phyloP scores from a whole-genome alignment of 1,139 yeast species.

The Debaryomyces sp. region DNA sequence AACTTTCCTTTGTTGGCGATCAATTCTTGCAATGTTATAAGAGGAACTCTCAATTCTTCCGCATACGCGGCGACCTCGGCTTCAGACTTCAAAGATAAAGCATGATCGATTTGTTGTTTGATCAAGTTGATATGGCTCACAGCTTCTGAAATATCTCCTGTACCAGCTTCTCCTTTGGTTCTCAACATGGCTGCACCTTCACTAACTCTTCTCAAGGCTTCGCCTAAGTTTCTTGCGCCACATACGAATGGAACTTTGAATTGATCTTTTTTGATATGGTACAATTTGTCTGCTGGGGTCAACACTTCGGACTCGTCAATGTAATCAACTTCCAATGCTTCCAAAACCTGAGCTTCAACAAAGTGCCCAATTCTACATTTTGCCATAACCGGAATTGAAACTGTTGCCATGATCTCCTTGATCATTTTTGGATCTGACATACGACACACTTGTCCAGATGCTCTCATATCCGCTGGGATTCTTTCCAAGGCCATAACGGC shows the following conservation, averaged over 20 bases:
- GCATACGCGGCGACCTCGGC: constrained; percentile 56
- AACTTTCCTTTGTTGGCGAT: constrained; percentile 61
- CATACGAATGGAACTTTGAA: constrained; percentile 83
- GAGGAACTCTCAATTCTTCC: constrained; percentile 61
- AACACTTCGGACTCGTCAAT: constrained; percentile 85
- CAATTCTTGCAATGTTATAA: constrained; percentile 51
- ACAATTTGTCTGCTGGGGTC: constrained; percentile 75
- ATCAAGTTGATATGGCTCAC: constrained; percentile 72
- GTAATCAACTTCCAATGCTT: constrained; percentile 75
- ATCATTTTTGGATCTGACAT: constrained; percentile 89
- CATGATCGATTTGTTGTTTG: constrained; percentile 55
- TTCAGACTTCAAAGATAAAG: constrained; percentile 43
- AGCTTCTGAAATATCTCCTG: constrained; percentile 89
- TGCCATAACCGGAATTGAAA: constrained; percentile 83
- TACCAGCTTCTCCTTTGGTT: constrained; percentile 89
- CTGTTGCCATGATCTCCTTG: constrained; percentile 71
- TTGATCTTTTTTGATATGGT: constrained; percentile 64
- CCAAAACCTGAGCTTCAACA: constrained; percentile 81
- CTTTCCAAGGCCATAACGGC: constrained; percentile 90
- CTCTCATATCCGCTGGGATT: constrained; percentile 87
- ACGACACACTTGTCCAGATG: constrained; percentile 81
- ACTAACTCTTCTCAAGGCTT: constrained; percentile 76
- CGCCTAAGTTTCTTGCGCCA: constrained; percentile 84
- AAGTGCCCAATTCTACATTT: constrained; percentile 85
- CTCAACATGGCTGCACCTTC: constrained; percentile 92